Evolutionary conservation across 1,139 yeast species (phyloP), one percentile per base, ranked within the genome.

Genomic region (Suhomyces atakaporum): DNA sequence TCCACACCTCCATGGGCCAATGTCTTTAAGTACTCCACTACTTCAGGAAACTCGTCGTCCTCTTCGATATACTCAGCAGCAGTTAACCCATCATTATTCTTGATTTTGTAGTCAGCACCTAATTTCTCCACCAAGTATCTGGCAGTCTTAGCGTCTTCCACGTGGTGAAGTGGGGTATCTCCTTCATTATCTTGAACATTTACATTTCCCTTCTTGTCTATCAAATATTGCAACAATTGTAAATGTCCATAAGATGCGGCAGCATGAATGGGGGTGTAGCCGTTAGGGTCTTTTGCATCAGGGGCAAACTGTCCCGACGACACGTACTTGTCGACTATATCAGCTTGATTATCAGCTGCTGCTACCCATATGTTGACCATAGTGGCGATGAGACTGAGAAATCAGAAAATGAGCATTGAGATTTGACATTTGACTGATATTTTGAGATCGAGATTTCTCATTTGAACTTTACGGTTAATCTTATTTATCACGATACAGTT

Each of bases 191-290:
- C 99, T 42, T 73, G 80, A 25, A 90, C 66, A 57, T 92, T 88
- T 19, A 88, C 76, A 54, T 92, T 81, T 4, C 97, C 98, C 16
- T 69, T 58, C 12, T 31, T 27, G 9, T 53, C 59, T 15, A 87
- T 64, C 35, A 92, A 70, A 42, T 72, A 74, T 38, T 66, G 62
- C 33, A 94, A 66, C 31, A 94, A 66, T 7, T 83, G 89, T 7
- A 66, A 51, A 54, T 92, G 92, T 5, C 94, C 94, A 57, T 92
- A 92, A 1, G 97, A 84, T 3, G 95, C 95, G 3, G 97, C 97
- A 1, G 98, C 98, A 59, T 92, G 98, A 19, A 92, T 74, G 9
- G 97, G 95, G 0, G 97, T 90, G 61, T 92, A 92, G 0, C 98
- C 98, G 53, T 89, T 88, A 1, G 88, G 84, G 58, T 92, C 98